Conservation (phyloP, 2,329 filamentous ascomycete species). For the Fusarium sp. region DNA sequence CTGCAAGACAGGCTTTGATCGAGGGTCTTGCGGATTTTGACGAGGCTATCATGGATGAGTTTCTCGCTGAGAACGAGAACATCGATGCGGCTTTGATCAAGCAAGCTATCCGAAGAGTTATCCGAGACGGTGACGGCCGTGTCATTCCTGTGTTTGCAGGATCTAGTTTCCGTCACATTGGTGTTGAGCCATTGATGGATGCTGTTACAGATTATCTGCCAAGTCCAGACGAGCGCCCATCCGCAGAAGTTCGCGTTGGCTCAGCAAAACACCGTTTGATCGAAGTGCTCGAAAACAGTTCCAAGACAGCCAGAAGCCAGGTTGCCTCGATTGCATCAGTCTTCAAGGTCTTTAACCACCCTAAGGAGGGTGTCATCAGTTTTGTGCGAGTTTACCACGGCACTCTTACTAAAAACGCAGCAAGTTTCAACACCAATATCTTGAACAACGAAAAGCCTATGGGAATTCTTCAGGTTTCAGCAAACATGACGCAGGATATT, state of each 20-base stretch:
- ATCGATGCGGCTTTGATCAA: constrained; percentile 76
- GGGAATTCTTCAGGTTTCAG: constrained; percentile 88
- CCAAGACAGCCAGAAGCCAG: constrained; percentile 50
- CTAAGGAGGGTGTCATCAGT: constrained; percentile 85
- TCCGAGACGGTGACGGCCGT: constrained; percentile 74
- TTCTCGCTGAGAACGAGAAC: constrained; percentile 81
- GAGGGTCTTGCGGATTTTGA: constrained; percentile 91
- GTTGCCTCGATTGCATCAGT: constrained; percentile 71
- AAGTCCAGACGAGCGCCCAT: constrained; percentile 81
- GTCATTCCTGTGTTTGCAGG: constrained; percentile 90
- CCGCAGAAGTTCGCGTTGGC: constrained; percentile 79
- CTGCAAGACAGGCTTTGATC: constrained; percentile 80
- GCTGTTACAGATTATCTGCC: constrained; percentile 89
- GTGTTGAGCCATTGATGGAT: constrained; percentile 90
- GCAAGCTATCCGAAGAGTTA: constrained; percentile 77
- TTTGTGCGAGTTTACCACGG: constrained; percentile 95
- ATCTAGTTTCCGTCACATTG: constrained; percentile 92
- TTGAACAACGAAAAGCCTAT: constrained; percentile 82
- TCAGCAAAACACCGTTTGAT: constrained; percentile 55
- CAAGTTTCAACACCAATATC: constrained; percentile 89
- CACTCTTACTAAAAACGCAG: constrained; percentile 75
- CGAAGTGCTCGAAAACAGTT: constrained; percentile 55
- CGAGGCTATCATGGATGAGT: constrained; percentile 85
- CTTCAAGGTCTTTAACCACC: constrained; percentile 95
- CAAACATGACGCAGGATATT: constrained; percentile 86